A percentile compares a stretch with the other conserved stretches of the same genome.
Conservation (phyloP, 192 early-diverging fungal genomes). For the Chytriomyces confervae region DNA sequence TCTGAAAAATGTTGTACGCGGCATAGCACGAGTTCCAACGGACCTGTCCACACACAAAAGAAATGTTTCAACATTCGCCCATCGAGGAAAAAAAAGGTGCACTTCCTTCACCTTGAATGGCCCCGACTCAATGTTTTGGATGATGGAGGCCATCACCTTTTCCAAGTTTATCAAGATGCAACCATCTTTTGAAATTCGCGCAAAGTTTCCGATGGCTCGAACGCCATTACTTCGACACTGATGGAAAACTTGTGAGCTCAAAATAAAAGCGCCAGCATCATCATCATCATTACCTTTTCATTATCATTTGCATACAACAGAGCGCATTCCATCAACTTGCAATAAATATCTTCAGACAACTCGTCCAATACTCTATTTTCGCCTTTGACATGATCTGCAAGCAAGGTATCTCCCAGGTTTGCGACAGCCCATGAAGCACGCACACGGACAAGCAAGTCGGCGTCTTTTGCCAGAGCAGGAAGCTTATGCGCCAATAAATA, state of each 20-base stretch:
- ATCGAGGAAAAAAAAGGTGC: constrained; percentile 25
- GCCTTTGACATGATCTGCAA: constrained; percentile 29
- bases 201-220: constrained; percentile 69
- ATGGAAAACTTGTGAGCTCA: not conserved
- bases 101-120: constrained; percentile 55
- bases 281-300: constrained; percentile 62
- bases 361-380: constrained; percentile 42
- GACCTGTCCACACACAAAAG: constrained; percentile 45
- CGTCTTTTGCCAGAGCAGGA: constrained; percentile 57
- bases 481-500: constrained; percentile 61
- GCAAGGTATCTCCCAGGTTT: constrained; percentile 70
- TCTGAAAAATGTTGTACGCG: constrained; percentile 64
- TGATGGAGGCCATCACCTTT: constrained; percentile 50
- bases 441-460: constrained; percentile 64
- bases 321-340: constrained; percentile 55
- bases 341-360: constrained; percentile 49
- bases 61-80: not conserved
- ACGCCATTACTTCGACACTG: constrained; percentile 76
- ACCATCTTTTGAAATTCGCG: constrained; percentile 56
- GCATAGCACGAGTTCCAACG: constrained; percentile 84
- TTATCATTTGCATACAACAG: constrained; percentile 66
- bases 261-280: constrained; percentile 3
- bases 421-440: constrained; percentile 80
- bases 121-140: constrained; percentile 68
- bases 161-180: constrained; percentile 54